Base-by-base conservation (phyloP, 768 basidiomycete genomes). In the Neoboletus magnificus region DNA sequence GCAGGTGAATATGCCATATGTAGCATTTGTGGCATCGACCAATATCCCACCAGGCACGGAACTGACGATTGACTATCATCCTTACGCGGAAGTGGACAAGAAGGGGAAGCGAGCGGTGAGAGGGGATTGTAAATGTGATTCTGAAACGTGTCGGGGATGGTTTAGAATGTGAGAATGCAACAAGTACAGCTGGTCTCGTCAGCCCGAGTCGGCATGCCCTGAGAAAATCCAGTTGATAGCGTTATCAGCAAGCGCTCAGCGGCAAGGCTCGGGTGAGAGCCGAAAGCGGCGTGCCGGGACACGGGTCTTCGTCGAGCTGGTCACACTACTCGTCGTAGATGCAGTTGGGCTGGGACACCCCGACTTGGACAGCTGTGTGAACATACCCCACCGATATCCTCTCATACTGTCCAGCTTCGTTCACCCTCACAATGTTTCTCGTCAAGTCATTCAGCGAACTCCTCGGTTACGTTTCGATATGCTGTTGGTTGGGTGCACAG, bases 401-500 rank as follows among this genome's bases (percentile, higher is more conserved):
- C 23, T n/a, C 37, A 11, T 48, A 32, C 29, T 30, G 43, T 44
- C 29, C n/a, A 13, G 4, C 30, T 22, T 22, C 43, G 3, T 3
- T 55, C 23, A 18, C 22, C 43, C 20, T 3, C 7, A 33, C 50
- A 55, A 62, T 65, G 60, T 64, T 68, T 29, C 36, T 64, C 55
- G 54, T 64, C 32, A 29, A 52, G 27, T 59, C 63, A 4, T 55
- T 84, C 62, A 90, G 88, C 73, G 83, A 87, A 54, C 50, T 84
- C 41, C 67, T 90, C 40, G 91, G 91, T 11, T 86, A 86, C 60
- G 64, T 76, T 3, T 92, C 89, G 23, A 89, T 93, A 60, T 75
- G 66, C 23, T 89, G 82, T 70, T 94, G 93, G 93, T 72, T 95
- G 3, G 82, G 89, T 12, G 93, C 93, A 3, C 93, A 94, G 69